These are phyloP conservation scores for Neurospora sp. DNA, from an alignment of 495 filamentous ascomycete genomes.

Conservation along the genomic window DNA sequence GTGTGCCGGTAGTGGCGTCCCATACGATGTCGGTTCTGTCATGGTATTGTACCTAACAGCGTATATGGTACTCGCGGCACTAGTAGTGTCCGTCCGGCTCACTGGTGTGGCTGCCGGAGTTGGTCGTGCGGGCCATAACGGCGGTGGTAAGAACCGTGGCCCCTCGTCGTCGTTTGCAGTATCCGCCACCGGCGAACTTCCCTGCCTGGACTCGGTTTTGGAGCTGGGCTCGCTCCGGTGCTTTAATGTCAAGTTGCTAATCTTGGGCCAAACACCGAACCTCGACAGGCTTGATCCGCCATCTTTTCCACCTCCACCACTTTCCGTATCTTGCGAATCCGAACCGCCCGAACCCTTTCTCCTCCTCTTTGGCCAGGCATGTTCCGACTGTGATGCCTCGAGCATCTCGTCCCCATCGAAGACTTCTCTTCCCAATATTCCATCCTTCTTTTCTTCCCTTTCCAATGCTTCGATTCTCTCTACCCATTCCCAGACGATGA, in stretches of 20 bases:
- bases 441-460: conserved; percentile 91
- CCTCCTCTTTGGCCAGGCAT: conserved; percentile 24
- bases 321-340: conserved; percentile 19
- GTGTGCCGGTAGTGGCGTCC: conserved; percentile 23
- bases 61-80: conserved; percentile 69
- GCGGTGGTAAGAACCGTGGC: conserved; percentile 30
- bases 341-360: conserved; percentile 21
- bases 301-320: conserved; percentile 5
- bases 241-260: conserved; percentile 31
- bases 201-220: not conserved
- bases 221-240: conserved; percentile 25
- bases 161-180: conserved; percentile 16
- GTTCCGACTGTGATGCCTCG: conserved; percentile 51
- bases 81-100: conserved; percentile 66
- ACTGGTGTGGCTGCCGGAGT: conserved; percentile 57
- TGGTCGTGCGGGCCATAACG: conserved; percentile 51
- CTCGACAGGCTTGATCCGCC: conserved; percentile 17
- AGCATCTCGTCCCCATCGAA: conserved; percentile 98
- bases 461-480: conserved; percentile 96
- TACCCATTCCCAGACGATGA: conserved; percentile 99
- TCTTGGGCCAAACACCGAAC: conserved; percentile 36
- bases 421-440: conserved; percentile 84
- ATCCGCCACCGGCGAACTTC: not conserved
- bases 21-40: conserved; percentile 48
- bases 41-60: conserved; percentile 73